Evolutionary conservation across 129 eudicot species (phyloP), one percentile per base, ranked within the genome.

Genomic region (Tagetes patula): DNA sequence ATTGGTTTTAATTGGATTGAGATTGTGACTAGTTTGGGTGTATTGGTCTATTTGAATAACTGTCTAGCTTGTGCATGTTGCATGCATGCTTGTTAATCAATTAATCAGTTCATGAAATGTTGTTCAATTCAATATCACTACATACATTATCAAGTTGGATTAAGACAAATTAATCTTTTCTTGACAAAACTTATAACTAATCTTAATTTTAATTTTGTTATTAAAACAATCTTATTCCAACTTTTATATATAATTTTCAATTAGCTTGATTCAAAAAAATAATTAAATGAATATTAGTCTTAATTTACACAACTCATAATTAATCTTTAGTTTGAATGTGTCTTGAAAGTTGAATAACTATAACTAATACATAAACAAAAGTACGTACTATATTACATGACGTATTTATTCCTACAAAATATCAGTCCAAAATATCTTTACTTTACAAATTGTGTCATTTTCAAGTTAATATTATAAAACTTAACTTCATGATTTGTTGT

Each of bases 21-120:
- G 78, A 74, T 47, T 62, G 61, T 62, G 78, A 74, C 40, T 62
- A 13, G 37, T 60, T 61, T 72, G 20, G 12, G 34, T 71, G 54
- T 37, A 30, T 11, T 71, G 42, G 4, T 47, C 48, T 65, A 27
- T 6, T 3, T 45, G 40, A 7, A 9, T 46, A 46, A 46, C 4
- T 8, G 2, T 2, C 8, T 8, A 20, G 27, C 27, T 20, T 20
- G 27, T 20, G 27, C 27, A 20, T 20, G 27, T 50, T 7, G 7
- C 1, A 30, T 50, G 55, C 4, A 49, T 12, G 11, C 6, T 49
- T 49, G 55, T 13, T 12, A n/a, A 50, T 50, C n/a, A 50, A 50
- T 50, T 50, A 50, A 50, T 50, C n/a, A 55, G 0, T 55, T 30
- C 65, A 33, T 59, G 13, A 33, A 33, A 33, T 33, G 5, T 33